A percentile compares a stretch with the other conserved stretches of the same genome.
These are phyloP conservation scores for Saccharomyces hybrid DNA, from an alignment of 1,139 yeast species.

Conservation along the genomic window DNA sequence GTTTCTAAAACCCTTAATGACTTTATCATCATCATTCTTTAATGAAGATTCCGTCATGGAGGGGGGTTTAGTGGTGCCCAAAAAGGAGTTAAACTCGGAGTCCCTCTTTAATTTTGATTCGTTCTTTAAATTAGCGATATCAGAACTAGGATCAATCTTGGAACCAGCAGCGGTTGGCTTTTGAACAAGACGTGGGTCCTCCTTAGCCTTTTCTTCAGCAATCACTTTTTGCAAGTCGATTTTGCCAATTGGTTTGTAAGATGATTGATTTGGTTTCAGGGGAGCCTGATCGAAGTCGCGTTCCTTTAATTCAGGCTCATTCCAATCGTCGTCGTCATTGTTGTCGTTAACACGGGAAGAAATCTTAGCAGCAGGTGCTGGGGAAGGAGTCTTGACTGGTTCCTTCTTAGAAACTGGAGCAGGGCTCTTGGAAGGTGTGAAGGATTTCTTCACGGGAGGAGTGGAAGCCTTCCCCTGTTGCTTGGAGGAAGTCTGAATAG, in stretches of 20 bases:
- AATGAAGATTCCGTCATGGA: conserved; percentile 30
- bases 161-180: conserved; percentile 7
- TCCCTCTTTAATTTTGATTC: conserved; percentile 46
- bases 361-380: conserved; percentile 6
- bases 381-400: conserved; percentile 36
- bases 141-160: conserved; percentile 22
- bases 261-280: conserved; percentile 42
- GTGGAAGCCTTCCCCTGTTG: conserved; percentile 42
- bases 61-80: conserved; percentile 50
- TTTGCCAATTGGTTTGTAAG: conserved; percentile 52
- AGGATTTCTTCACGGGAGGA: conserved; percentile 15
- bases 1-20: conserved; percentile 56
- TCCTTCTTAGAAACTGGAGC: not conserved
- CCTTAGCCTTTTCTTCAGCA: conserved; percentile 35
- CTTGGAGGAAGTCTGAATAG: conserved; percentile 43
- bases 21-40: conserved; percentile 37
- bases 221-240: conserved; percentile 40
- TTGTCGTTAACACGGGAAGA: conserved; percentile 14
- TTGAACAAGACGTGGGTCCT: conserved; percentile 34
- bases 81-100: conserved; percentile 34
- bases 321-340: conserved; percentile 52
- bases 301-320: conserved; percentile 56
- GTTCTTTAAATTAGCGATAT: conserved; percentile 31
- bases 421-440: not conserved
- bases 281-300: conserved; percentile 63